These are phyloP conservation scores for Limtongozyma cylindracea DNA, from an alignment of 805 yeast species.

Conservation along the genomic window DNA sequence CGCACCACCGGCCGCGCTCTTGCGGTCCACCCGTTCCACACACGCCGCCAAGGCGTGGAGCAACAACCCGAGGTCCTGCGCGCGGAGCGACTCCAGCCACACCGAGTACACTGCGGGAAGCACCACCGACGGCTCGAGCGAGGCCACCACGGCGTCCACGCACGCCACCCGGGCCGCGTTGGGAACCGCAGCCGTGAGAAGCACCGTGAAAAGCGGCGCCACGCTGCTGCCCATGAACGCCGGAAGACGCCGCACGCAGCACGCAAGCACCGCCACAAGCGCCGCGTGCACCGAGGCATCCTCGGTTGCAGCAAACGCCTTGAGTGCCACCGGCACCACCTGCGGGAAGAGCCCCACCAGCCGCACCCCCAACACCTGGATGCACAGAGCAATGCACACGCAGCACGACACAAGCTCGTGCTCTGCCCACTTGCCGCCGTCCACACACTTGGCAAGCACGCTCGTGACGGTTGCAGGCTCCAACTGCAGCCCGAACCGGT, in stretches of 20 bases:
- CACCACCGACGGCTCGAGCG: too few relatives aligned
- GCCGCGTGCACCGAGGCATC: constrained; percentile 28
- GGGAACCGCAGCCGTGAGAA: too few relatives aligned
- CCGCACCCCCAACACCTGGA: constrained; percentile 63
- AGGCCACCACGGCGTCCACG: too few relatives aligned
- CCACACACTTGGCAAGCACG: too few relatives aligned
- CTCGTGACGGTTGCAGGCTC: too few relatives aligned
- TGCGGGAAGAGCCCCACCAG: constrained; percentile 67
- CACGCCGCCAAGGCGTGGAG: constrained; percentile 40
- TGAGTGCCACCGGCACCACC: constrained; percentile 51
- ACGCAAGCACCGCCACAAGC: constrained; percentile 41
- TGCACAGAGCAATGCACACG: constrained; percentile 40
- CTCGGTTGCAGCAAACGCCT: constrained; percentile 21
- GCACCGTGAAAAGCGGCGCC: constrained; percentile 28
- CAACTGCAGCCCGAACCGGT: too few relatives aligned
- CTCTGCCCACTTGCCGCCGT: too few relatives aligned
- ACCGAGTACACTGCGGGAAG: too few relatives aligned
- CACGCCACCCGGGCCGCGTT: too few relatives aligned
- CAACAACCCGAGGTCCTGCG: constrained; percentile 33
- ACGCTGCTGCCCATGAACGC: constrained; percentile 55
- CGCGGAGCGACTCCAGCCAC: too few relatives aligned
- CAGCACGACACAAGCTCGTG: constrained; percentile 53
- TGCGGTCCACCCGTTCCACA: constrained; percentile 45
- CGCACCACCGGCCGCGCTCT: constrained; percentile 48
- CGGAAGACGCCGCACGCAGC: constrained; percentile 64